Conservation (phyloP, 768 basidiomycete species). For the Megacollybia marginata region DNA sequence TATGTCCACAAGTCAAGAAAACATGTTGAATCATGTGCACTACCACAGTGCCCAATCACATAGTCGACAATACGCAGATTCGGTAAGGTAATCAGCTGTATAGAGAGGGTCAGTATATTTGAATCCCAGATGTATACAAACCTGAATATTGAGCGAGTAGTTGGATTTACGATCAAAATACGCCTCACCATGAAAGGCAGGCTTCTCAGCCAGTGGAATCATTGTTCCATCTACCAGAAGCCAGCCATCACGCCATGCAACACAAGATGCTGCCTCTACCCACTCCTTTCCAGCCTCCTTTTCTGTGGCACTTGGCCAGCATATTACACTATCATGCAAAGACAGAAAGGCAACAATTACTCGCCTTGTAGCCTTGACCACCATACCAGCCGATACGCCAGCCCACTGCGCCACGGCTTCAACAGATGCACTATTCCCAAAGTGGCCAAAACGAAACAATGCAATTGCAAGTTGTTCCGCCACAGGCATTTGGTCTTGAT, state of each 20-base stretch:
- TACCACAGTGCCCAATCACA: too few relatives aligned
- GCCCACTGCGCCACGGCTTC: too few relatives aligned
- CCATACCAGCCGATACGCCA: too few relatives aligned
- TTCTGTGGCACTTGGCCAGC: constrained; percentile 10
- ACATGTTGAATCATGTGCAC: constrained; percentile 4
- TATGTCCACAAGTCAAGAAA: constrained; percentile 11
- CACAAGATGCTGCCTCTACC: constrained; percentile 14
- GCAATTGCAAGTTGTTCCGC: too few relatives aligned
- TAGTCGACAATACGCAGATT: constrained; percentile 8
- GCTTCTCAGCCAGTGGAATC: constrained; percentile 8
- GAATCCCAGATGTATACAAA: background rate
- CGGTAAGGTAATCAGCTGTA: constrained; percentile 4
- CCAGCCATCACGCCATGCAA: constrained; percentile 14
- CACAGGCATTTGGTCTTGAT: background rate
- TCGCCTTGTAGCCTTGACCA: too few relatives aligned
- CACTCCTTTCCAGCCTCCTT: too few relatives aligned
- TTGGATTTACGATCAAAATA: too few relatives aligned
- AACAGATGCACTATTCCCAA: background rate
- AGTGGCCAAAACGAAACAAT: background rate
- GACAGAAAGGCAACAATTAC: background rate
- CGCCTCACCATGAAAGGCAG: constrained; percentile 16
- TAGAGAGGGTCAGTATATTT: background rate
- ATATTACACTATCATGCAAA: background rate
- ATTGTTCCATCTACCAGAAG: constrained; percentile 14
- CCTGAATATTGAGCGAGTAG: constrained; percentile 18